A percentile compares a stretch with the other conserved stretches of the same genome.
Evolutionary conservation across 495 filamentous ascomycete genomes (phyloP).

Genomic region (Niebla homalea): DNA sequence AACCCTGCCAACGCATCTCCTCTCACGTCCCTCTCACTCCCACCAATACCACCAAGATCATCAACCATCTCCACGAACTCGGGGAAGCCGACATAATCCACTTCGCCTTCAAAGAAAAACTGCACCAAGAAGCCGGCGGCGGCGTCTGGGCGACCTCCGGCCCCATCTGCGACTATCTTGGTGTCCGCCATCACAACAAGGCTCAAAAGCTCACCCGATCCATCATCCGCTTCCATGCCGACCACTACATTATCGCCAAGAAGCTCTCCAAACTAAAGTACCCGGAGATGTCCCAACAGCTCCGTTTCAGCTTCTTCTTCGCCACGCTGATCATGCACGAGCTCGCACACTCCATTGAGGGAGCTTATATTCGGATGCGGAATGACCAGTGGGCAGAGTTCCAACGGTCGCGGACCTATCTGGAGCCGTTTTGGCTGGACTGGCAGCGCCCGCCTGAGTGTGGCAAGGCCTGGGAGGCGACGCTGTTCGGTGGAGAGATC

Average conservation of each 20-base stretch:
- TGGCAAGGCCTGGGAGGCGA: constrained; percentile 15
- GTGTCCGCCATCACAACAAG: neutral
- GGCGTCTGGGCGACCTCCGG: constrained; percentile 5
- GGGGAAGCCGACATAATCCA: constrained; percentile 12
- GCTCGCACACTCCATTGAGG: constrained; percentile 16
- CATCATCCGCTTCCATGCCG: constrained; percentile 10
- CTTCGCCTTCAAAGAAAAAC: constrained; percentile 11
- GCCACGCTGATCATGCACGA: constrained; percentile 16
- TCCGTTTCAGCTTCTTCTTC: constrained; percentile 16
- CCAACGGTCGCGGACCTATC: constrained; percentile 6
- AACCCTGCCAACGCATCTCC: constrained; percentile 11
- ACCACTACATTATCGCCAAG: constrained; percentile 14
- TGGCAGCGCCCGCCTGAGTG: constrained; percentile 8
- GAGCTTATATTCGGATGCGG: constrained; percentile 8
- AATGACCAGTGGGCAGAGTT: constrained; percentile 12
- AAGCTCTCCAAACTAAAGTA: constrained; percentile 15
- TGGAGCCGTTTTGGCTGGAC: constrained; percentile 15
- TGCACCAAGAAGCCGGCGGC: neutral
- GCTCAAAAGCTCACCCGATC: constrained; percentile 8
- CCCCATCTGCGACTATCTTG: constrained; percentile 14
- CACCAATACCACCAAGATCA: constrained; percentile 9
- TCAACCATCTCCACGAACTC: constrained; percentile 8
- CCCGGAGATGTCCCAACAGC: constrained; percentile 15
- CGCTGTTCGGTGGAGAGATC: constrained; percentile 14
- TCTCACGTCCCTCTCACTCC: constrained; percentile 12